Evolutionary conservation across 2,329 filamentous ascomycete species (phyloP).

Genomic region (Penicillium sp.): DNA sequence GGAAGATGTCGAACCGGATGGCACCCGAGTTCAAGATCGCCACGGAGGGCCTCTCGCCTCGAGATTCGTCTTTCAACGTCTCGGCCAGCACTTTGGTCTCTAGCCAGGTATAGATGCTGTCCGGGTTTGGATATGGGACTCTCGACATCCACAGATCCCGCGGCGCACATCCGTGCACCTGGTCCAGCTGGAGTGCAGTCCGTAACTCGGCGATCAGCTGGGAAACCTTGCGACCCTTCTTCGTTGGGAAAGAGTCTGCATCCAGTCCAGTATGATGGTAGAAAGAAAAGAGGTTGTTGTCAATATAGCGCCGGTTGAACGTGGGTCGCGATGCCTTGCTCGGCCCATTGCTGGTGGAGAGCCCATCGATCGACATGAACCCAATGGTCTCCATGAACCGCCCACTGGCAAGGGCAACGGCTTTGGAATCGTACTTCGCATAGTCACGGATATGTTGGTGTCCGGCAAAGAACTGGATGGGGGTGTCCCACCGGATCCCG

Average conservation of each 20-base stretch:
- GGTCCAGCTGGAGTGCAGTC: constrained; percentile 72
- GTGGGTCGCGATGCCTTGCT: constrained; percentile 48
- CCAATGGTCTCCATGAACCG: constrained; percentile 95
- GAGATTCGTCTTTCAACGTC: constrained; percentile 63
- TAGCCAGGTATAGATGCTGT: constrained; percentile 84
- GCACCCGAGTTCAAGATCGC: constrained; percentile 87
- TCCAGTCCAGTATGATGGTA: constrained; percentile 80
- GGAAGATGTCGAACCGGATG: constrained; percentile 93
- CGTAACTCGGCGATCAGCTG: constrained; percentile 72
- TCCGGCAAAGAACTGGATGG: constrained; percentile 90
- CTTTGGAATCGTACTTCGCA: constrained; percentile 75
- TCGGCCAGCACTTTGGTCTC: constrained; percentile 75
- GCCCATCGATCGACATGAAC: constrained; percentile 83
- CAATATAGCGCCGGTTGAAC: constrained; percentile 85
- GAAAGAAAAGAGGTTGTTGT: constrained; percentile 88
- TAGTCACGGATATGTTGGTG: constrained; percentile 90
- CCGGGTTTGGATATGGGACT: constrained; percentile 71
- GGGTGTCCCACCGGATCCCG: constrained; percentile 75
- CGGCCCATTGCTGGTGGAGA: constrained; percentile 52
- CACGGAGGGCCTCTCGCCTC: constrained; percentile 66
- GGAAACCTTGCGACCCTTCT: constrained; percentile 74
- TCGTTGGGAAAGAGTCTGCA: constrained; percentile 74
- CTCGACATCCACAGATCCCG: constrained; percentile 81
- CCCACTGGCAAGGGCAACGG: constrained; percentile 82
- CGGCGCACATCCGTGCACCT: constrained; percentile 82